phyloP scores from a whole-genome alignment of 352 stramenopile species.

The Aphanomyces cochlioides region DNA sequence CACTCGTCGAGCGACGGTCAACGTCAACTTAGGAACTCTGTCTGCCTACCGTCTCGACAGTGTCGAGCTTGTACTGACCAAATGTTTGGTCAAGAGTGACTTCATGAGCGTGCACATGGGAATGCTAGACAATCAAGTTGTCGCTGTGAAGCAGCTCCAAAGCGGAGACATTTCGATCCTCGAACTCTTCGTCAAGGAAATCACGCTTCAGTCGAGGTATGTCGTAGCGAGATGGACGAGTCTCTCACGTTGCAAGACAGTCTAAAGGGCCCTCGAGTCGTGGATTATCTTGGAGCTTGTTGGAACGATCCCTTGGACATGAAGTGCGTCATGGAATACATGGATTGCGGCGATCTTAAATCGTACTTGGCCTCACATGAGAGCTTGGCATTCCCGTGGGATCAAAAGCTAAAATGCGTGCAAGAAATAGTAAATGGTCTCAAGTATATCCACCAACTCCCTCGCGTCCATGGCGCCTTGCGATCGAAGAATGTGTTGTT shows the following conservation, averaged over 20 bases:
- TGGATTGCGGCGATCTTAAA: slow-evolving; percentile 24
- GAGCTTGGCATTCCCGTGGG: slow-evolving; percentile 8
- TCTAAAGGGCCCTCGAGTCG: neutral
- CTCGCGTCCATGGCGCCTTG: slow-evolving; percentile 15
- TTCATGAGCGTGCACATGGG: neutral
- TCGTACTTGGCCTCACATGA: neutral
- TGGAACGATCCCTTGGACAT: neutral
- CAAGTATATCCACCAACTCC: slow-evolving; percentile 6
- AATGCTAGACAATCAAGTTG: neutral
- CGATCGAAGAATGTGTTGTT: slow-evolving; percentile 9
- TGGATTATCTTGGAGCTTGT: slow-evolving; percentile 1
- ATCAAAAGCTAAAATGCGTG: slow-evolving; percentile 9
- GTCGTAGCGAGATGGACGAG: neutral
- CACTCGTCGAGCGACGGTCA: neutral
- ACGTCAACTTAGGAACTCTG: neutral
- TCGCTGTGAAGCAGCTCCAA: neutral
- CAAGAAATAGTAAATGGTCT: neutral
- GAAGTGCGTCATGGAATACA: slow-evolving; percentile 17
- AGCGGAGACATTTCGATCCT: neutral
- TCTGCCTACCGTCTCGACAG: neutral
- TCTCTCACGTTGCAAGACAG: neutral
- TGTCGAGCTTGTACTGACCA: neutral
- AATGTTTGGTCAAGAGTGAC: neutral
- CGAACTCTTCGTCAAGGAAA: neutral
- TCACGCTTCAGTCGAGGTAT: neutral